Percentiles rank a stretch among this genome's conserved stretches.
These are phyloP conservation scores for Sugiyamaella valdiviana DNA, from an alignment of 805 yeast genomes.

Conservation along the genomic window DNA sequence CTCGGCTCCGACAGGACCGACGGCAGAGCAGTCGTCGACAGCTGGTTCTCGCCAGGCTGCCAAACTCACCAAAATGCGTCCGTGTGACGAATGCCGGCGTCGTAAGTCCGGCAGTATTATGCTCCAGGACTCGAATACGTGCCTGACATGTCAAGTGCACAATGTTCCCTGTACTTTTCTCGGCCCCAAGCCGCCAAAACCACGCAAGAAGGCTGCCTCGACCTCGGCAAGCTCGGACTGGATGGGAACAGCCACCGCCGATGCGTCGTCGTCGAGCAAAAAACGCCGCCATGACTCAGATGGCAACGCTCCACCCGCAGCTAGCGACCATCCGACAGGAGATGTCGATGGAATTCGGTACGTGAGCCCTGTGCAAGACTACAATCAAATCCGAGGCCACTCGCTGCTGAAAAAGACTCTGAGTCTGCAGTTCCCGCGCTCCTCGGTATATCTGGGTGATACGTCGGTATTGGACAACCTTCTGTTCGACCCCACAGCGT, in stretches of 20 bases:
- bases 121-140: constrained; percentile 45
- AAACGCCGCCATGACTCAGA: neutral
- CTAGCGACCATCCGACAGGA: no score
- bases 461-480: constrained; percentile 76
- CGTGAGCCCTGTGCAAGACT: constrained; percentile 56
- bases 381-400: constrained; percentile 55
- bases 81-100: constrained; percentile 82
- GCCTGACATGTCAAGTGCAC: constrained; percentile 72
- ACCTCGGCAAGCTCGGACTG: constrained; percentile 22
- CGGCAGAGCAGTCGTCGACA: neutral
- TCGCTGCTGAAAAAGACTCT: constrained; percentile 62
- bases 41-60: neutral
- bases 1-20: neutral
- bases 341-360: constrained; percentile 22
- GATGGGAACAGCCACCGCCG: no score
- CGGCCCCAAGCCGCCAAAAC: constrained; percentile 41
- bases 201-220: constrained; percentile 26
- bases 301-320: neutral
- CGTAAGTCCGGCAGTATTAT: constrained; percentile 74
- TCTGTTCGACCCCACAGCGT: constrained; percentile 55
- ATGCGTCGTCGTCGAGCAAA: no score
- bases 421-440: constrained; percentile 80
- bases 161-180: constrained; percentile 69
- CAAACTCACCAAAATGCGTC: constrained; percentile 32
- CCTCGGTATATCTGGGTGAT: constrained; percentile 83